Evolutionary conservation across 2,329 filamentous ascomycete species (phyloP), one percentile per base, ranked within the genome.

Genomic region (Talaromyces verruculosus): DNA sequence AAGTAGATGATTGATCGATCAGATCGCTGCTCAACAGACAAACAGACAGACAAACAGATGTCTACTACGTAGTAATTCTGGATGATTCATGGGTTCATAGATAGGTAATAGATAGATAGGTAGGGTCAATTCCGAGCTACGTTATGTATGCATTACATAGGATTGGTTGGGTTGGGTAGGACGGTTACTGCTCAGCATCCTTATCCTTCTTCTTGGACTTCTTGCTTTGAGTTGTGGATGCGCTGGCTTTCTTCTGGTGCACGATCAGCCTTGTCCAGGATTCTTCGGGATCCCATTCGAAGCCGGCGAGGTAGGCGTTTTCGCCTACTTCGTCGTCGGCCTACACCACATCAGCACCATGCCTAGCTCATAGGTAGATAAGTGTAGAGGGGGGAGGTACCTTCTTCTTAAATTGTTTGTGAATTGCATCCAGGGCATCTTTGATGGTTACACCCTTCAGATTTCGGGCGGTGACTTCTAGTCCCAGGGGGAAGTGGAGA

Each of bases 401-500:
- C 87, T 93, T 90, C 88, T 97, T 97, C 87, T 96, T 96, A 85
- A 92, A 96, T 72, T 91, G 87, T 85, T 97, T 97, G 85, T 97
- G 85, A 81, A 98, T 97, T 74, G 92, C 94, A 79, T 97, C 93
- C 78, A 97, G 78, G 66, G 93, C 93, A 80, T 98, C 94, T 84
- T 97, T 97, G 85, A 98, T 94, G 65, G 94, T 98, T 71, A 98
- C 93, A 65, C 94, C 94, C 80, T 93, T 94, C 73, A 93, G 83
- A 81, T 97, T 98, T 75, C 94, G 88, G 76, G 93, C 94, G 37
- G 90, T 91, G 71, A 97, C 91, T 75, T 94, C 89, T 65, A 95
- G 86, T 61, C 94, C 94, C 63, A 96, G 84, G 17, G 92, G 91
- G 85, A 96, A 97, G 81, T 93, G 88, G 57, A 98, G 85, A 80